Conservation (phyloP, 2,329 filamentous ascomycete species). For the Xylaria sp. region DNA sequence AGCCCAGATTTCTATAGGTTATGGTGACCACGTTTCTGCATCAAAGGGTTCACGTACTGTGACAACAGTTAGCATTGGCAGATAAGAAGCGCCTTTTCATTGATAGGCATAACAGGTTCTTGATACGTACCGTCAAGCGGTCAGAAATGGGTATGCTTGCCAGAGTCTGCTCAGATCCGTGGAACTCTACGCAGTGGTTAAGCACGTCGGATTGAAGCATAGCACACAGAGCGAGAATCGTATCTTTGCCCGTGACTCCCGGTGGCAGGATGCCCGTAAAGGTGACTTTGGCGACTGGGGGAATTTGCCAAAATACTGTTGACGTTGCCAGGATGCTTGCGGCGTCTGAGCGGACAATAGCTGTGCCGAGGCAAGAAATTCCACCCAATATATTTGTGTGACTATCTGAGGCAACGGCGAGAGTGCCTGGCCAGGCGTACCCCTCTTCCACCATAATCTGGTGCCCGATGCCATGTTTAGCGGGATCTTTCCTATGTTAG, state of each 20-base stretch:
- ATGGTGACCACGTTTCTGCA: too few relatives aligned
- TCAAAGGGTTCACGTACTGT: too few relatives aligned
- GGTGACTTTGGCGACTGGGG: conserved; percentile 80
- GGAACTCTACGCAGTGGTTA: neutral
- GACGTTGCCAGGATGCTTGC: neutral
- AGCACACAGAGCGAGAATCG: conserved; percentile 82
- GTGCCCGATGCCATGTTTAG: conserved; percentile 74
- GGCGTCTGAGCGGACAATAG: neutral
- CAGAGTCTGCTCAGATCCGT: neutral
- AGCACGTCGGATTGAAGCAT: neutral
- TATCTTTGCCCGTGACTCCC: conserved; percentile 91
- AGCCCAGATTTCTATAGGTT: too few relatives aligned
- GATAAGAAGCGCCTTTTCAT: too few relatives aligned
- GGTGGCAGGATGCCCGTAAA: conserved; percentile 75
- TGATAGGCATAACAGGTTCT: too few relatives aligned
- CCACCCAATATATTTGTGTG: neutral
- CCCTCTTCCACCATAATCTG: conserved; percentile 89
- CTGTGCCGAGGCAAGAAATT: too few relatives aligned
- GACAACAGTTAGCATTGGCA: too few relatives aligned
- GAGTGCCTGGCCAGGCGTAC: conserved; percentile 79
- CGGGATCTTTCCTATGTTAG: neutral
- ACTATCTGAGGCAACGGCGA: conserved; percentile 69
- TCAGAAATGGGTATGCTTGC: neutral
- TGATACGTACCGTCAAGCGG: neutral
- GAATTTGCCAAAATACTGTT: conserved; percentile 61